Conservation (phyloP, 192 early-diverging fungal species). For the Gaertneriomyces semiglobifer region DNA sequence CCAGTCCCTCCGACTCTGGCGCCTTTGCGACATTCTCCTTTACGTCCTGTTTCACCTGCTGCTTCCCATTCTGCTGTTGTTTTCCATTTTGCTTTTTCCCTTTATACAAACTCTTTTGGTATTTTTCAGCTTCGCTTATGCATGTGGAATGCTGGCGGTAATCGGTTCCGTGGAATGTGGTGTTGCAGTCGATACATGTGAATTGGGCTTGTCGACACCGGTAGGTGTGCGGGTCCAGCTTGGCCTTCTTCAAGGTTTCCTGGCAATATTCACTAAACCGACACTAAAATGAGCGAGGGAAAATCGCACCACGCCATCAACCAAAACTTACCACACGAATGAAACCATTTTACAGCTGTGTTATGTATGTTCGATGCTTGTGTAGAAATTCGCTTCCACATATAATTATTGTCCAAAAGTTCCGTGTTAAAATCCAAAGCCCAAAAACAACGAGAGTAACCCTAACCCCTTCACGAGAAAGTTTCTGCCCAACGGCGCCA, state of each 20-base stretch:
- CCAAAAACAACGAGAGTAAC: no score
- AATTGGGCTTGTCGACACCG: slow-evolving; percentile 84
- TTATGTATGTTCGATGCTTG: neutral
- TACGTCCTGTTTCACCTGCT: neutral
- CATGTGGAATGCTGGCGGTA: slow-evolving; percentile 84
- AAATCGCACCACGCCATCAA: neutral
- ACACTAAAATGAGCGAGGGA: neutral
- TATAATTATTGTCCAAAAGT: no score
- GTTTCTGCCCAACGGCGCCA: no score
- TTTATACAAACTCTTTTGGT: slow-evolving; percentile 79
- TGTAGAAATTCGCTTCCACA: no score
- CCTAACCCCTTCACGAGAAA: no score
- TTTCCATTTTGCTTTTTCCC: slow-evolving; percentile 49
- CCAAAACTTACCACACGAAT: slow-evolving; percentile 5
- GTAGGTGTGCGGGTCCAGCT: slow-evolving; percentile 76
- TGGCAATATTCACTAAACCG: slow-evolving; percentile 39
- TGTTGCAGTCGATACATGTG: slow-evolving; percentile 88
- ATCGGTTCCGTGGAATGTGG: slow-evolving; percentile 71
- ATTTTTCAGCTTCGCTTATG: slow-evolving; percentile 93
- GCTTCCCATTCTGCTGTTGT: slow-evolving; percentile 19
- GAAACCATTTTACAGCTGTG: slow-evolving; percentile 2
- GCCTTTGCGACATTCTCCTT: slow-evolving; percentile 35
- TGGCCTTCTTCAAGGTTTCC: slow-evolving; percentile 91
- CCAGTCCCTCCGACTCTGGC: slow-evolving; percentile 33
- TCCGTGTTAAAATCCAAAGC: no score